Conservation (phyloP, 805 yeast genomes). For the Henningerozyma blattae region DNA sequence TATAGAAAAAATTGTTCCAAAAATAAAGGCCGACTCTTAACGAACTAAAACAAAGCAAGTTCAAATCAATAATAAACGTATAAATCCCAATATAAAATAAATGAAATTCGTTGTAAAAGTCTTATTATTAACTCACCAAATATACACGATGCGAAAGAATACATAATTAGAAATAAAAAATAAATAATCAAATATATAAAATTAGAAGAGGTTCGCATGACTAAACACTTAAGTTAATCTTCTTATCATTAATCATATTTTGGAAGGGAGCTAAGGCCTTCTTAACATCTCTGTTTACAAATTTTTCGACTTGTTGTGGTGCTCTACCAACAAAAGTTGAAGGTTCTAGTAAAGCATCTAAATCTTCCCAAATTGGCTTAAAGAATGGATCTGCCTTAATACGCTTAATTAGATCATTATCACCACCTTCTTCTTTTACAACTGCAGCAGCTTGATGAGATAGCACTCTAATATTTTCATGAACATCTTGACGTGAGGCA, state of each 20-base stretch:
- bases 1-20: too few relatives aligned
- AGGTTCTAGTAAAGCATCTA: conserved; percentile 78
- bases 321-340: conserved; percentile 96
- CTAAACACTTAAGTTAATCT: conserved; percentile 71
- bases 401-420: conserved; percentile 90
- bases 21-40: too few relatives aligned
- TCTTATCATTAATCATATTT: conserved; percentile 46
- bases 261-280: conserved; percentile 65
- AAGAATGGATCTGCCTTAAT: conserved; percentile 67
- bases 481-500: conserved; percentile 96
- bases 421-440: conserved; percentile 97
- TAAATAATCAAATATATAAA: background rate
- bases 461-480: conserved; percentile 91
- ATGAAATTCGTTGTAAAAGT: too few relatives aligned
- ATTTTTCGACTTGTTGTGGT: conserved; percentile 93
- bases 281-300: conserved; percentile 73
- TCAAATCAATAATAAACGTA: too few relatives aligned
- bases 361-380: conserved; percentile 76
- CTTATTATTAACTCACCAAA: too few relatives aligned
- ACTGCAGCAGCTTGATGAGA: conserved; percentile 96
- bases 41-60: too few relatives aligned
- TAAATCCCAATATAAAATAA: too few relatives aligned
- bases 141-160: background rate
- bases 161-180: background rate
- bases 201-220: background rate